These are phyloP conservation scores for Citrullus mucosospermus DNA, from an alignment of 306 rosid species.

Conservation along the genomic window DNA sequence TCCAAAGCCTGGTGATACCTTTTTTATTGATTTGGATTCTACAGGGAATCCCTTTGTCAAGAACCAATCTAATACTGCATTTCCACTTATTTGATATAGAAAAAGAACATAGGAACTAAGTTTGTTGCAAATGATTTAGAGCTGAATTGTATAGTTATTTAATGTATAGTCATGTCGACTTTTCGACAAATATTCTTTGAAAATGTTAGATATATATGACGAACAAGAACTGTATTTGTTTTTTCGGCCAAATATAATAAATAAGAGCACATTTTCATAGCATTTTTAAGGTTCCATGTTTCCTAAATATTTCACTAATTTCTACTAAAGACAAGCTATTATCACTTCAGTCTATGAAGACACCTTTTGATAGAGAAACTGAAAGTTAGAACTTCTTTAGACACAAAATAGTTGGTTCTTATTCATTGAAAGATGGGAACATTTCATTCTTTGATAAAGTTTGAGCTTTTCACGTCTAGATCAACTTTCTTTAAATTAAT, in stretches of 20 bases:
- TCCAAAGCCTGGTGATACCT: constrained; percentile 61
- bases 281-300: not conserved
- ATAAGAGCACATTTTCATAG: not conserved
- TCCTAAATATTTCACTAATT: not conserved
- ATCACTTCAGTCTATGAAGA: not conserved
- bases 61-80: constrained; percentile 31
- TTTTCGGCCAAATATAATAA: not conserved
- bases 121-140: not conserved
- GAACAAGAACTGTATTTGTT: not conserved
- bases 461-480: too few species aligned
- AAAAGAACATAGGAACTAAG: not conserved
- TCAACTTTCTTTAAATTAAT: too few species aligned
- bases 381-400: too few species aligned
- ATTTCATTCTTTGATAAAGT: too few species aligned
- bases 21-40: constrained; percentile 55
- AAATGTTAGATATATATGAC: not conserved
- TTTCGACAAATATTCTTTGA: constrained; percentile 1
- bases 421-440: too few species aligned
- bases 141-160: not conserved
- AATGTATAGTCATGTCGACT: not conserved
- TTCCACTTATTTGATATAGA: constrained; percentile 32
- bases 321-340: too few species aligned
- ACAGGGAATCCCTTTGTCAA: constrained; percentile 45
- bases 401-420: too few species aligned
- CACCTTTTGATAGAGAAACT: not conserved